Evolutionary conservation across 306 rosid species (phyloP), one percentile per base, ranked within the genome.

Genomic region (Parietaria judaica): DNA sequence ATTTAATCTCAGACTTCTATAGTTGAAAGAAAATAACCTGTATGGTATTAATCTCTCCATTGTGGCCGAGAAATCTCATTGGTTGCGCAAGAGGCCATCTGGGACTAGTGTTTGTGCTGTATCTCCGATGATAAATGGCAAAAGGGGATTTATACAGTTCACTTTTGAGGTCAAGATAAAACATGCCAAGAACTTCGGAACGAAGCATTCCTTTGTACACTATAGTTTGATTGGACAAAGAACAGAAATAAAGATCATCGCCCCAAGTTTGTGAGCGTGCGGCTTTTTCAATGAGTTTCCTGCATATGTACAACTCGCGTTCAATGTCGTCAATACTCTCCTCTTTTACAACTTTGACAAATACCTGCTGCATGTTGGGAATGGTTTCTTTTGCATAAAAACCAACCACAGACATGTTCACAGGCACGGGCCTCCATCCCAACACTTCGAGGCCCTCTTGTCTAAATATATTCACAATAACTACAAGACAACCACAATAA

Each of bases 1-100:
- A 23, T 23, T 23, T 23, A 45, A 66, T 70, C 44, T 68, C 36
- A 54, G 58, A 36, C 60, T 75, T 59, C 17, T 35, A 56, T 61
- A 61, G 67, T 51, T 67, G 70, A 56, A 76, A 37, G 56, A 76
- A 8, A 60, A 47, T 66, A 72, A 92, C 98, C 98, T 92, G 98
- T 74, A 92, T 79, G 63, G 98, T 92, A 73, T 92, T 92, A 65
- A 92, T 92, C 81, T 92, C 98, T 84, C 96, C 98, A 43, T 92
- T 92, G 55, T 92, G 98, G 70, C 98, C 98, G 68, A 92, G 94
- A 73, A 92, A 80, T 77, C 98, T 84, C 98, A 92, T 92, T 70
- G 98, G 98, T 75, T 92, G 98, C 31, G 98, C 98, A 73, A 92
- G 98, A 73, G 98, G 98, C 98, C 98, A 92, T 70, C 95, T 82